phyloP scores from a whole-genome alignment of 2,329 filamentous ascomycete species.

The Scedosporium minutisporum region DNA sequence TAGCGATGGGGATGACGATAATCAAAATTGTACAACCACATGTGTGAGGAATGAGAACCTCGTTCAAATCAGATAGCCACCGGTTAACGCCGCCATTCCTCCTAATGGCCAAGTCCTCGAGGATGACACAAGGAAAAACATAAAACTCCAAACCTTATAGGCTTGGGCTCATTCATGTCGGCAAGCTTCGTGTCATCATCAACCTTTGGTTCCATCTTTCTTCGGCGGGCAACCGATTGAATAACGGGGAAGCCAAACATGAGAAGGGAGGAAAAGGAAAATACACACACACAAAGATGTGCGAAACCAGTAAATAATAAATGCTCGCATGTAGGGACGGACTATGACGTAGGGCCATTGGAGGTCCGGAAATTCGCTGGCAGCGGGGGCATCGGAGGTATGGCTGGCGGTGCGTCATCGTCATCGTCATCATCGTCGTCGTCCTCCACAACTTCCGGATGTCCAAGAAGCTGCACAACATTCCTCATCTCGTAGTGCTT shows the following conservation, averaged over 20 bases:
- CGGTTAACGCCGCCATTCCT: neutral
- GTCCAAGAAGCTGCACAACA: conserved; percentile 77
- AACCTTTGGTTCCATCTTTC: neutral
- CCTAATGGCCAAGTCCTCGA: neutral
- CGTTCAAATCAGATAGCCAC: neutral
- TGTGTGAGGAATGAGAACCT: neutral
- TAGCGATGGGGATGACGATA: neutral
- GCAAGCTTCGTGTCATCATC: neutral
- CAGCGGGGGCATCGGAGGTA: conserved; percentile 31
- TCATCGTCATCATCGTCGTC: conserved; percentile 53
- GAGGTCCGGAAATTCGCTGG: neutral
- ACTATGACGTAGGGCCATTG: conserved; percentile 1
- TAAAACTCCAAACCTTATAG: neutral
- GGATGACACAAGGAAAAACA: neutral
- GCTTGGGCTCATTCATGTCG: neutral
- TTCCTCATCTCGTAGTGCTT: conserved; percentile 99
- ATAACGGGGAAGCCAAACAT: neutral
- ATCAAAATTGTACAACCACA: neutral
- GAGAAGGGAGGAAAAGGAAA: neutral
- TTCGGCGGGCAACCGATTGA: neutral
- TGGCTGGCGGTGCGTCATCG: conserved; percentile 22
- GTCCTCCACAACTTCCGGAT: conserved; percentile 56
- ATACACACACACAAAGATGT: neutral
- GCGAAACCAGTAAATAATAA: neutral
- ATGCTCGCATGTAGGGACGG: neutral